Evolutionary conservation across 1,139 yeast species (phyloP), one percentile per base, ranked within the genome.

Genomic region (Ashbya aceris): DNA sequence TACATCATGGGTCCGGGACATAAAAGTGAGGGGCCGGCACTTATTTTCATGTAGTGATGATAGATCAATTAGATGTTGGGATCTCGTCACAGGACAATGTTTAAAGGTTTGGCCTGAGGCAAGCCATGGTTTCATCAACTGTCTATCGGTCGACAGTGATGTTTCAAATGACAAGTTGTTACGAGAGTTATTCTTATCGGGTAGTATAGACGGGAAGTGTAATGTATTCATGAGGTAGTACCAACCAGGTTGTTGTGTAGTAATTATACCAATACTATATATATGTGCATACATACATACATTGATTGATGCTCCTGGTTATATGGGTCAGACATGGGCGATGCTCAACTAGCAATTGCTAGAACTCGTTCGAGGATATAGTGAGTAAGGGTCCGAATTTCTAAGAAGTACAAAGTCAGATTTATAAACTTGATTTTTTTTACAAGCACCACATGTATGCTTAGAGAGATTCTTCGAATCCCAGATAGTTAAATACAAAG

Each of bases 11-110:
- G 83, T 89, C 1, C 76, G 83, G 48, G 73, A 79, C 8, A 31
- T 53, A 10, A 30, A 45, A 11, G 35, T 40, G 8, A 56, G 86
- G 12, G 69, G 68, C 8, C 66, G 84, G 39, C 95, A 85, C 60
- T 61, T 89, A 20, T 69, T 83, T 36, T 78, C 87, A 44, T 83
- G 83, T 11, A 73, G 91, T 23, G 96, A 89, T 61, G 97, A 89
- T 60, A 79, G 79, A 50, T 68, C 78, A 1, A 73, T 89, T 31
- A 73, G 79, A 47, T 66, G 85, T 27, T 89, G 97, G 97, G 94
- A 87, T 60, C 64, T 87, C 44, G 64, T 71, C 12, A 71, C 74
- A 35, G 67, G 68, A 8, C 74, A 73, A 30, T 77, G 83, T 33
- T 66, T 77, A 8, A 70, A 68, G 51, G 51, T 77, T 10, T 80